These are phyloP conservation scores for Spongospora subterranea DNA, from an alignment of 208 protist genomes.

Conservation along the genomic window DNA sequence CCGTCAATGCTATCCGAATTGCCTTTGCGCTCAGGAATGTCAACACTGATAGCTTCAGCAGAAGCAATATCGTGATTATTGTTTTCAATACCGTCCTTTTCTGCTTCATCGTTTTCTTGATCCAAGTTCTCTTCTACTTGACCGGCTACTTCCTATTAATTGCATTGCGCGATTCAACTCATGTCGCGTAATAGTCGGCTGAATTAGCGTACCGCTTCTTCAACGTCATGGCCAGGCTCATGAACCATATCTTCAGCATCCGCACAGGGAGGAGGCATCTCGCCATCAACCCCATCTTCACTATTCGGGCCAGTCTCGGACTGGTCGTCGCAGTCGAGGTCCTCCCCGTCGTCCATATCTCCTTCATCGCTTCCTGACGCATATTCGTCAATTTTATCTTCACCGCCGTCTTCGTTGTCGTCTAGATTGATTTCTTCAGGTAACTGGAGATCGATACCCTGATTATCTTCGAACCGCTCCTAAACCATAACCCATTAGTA, in stretches of 20 bases:
- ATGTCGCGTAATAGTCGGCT: too few relatives aligned
- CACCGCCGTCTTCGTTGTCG: slow-evolving; percentile 12
- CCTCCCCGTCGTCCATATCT: slow-evolving; percentile 68
- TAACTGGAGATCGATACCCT: slow-evolving; percentile 26
- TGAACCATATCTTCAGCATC: not conserved
- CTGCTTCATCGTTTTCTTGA: not conserved
- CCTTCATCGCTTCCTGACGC: slow-evolving; percentile 56
- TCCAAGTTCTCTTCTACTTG: not conserved
- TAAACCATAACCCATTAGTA: too few relatives aligned
- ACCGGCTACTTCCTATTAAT: not conserved
- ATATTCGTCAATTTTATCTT: slow-evolving; percentile 41
- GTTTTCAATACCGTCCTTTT: not conserved
- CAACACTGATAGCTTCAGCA: not conserved
- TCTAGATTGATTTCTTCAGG: slow-evolving; percentile 61
- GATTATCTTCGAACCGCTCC: too few relatives aligned
- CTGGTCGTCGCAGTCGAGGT: slow-evolving; percentile 64
- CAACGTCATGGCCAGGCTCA: too few relatives aligned
- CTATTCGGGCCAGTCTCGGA: not conserved
- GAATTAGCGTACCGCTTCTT: too few relatives aligned
- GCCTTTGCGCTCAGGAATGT: not conserved
- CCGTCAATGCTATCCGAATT: not conserved
- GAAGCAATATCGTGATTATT: not conserved
- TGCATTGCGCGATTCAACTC: too few relatives aligned
- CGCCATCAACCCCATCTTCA: not conserved
- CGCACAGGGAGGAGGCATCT: not conserved